These are phyloP conservation scores for Penicillium psychrosexuale DNA, from an alignment of 2,329 filamentous ascomycete species.

Conservation along the genomic window DNA sequence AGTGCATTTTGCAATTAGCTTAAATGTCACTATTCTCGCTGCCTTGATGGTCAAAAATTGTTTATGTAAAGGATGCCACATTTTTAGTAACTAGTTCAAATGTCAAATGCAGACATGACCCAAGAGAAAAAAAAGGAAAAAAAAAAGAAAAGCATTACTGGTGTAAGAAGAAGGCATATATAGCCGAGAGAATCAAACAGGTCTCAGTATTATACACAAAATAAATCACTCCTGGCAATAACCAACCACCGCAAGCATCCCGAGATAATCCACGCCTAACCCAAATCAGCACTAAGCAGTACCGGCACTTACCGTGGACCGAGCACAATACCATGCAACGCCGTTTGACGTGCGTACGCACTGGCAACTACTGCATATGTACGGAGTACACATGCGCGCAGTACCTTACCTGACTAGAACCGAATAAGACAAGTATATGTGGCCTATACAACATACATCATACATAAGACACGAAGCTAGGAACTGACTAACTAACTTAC, in stretches of 20 bases:
- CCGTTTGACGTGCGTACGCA: neutral
- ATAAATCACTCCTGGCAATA: neutral
- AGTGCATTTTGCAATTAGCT: neutral
- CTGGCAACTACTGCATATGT: neutral
- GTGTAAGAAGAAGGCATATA: too few relatives aligned
- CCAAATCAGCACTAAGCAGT: neutral
- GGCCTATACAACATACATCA: neutral
- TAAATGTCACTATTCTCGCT: neutral
- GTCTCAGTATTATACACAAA: neutral
- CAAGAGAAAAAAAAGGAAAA: neutral
- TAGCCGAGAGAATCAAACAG: neutral
- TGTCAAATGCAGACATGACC: neutral
- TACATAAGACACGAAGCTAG: constrained; percentile 1
- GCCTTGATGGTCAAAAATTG: neutral
- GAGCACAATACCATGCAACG: neutral
- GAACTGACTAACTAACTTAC: neutral
- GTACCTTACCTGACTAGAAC: neutral
- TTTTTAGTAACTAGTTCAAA: neutral
- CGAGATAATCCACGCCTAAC: neutral
- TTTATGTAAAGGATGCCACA: neutral
- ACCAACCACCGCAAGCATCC: neutral
- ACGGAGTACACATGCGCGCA: neutral
- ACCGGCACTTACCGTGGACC: neutral
- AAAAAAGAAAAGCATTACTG: neutral
- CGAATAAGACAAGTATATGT: neutral